Evolutionary conservation across 106 monocot species (phyloP), one percentile per base, ranked within the genome.

Genomic region (Alisma plantagoaquatica): DNA sequence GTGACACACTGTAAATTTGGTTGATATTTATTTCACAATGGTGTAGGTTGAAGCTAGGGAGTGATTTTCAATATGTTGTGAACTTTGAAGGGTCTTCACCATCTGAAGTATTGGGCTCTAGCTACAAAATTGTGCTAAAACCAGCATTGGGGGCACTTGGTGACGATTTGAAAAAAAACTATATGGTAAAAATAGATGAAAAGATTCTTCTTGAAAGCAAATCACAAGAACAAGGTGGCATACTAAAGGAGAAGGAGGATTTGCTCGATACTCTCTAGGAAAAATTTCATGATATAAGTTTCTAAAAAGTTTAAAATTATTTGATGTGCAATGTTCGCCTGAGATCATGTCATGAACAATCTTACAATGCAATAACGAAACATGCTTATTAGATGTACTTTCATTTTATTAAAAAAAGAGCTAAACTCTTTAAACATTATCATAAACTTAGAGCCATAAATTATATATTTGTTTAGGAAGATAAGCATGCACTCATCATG

Each of bases 41-140:
- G n/a, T n/a, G n/a, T n/a, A 94, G 94, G 70, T 80, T 94, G 62
- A 94, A 94, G 48, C 74, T 81, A 49, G 72, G 59, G 11, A 60
- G 53, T 52, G 75, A 84, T 66, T 80, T 84, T 57, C 77, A 78
- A 35, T 73, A 75, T 64, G 51, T 56, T 19, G 51, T 80, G 10
- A 80, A 81, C 56, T 33, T 64, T 59, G 61, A 78, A 65, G 94
- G 75, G 32, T 78, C 83, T 14, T 71, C 94, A n/a, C 66, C 75
- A n/a, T 48, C 72, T 61, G 77, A 70, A 45, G 60, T 94, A 0
- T 46, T 88, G 50, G 94, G 94, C 27, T 24, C 41, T 23, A 50
- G 73, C 61, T 88, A 94, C 70, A 94, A 77, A 64, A 72, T 63
- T 27, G 33, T 64, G 7, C 23, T 94, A 28, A 94, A 94, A 45